Evolutionary conservation across 2,329 filamentous ascomycete genomes (phyloP).

Genomic region (Cercospora canescens): DNA sequence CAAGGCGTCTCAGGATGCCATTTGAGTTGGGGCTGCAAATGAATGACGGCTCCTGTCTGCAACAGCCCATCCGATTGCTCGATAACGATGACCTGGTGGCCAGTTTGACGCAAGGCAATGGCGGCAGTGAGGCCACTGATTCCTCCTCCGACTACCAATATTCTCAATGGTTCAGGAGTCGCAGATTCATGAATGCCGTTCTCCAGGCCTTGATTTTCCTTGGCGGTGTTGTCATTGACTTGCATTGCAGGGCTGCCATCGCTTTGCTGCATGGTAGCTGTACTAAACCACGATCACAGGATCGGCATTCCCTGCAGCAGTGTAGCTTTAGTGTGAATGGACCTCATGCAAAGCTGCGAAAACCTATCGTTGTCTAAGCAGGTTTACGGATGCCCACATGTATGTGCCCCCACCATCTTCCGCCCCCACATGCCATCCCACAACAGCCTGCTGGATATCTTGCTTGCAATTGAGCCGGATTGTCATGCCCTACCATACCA

Average conservation of each 20-base stretch:
- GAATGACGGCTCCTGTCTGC: constrained; percentile 63
- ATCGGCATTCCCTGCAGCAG: not conserved
- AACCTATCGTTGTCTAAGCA: not conserved
- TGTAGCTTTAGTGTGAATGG: not conserved
- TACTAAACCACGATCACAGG: not conserved
- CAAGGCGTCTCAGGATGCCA: constrained; percentile 50
- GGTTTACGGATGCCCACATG: not conserved
- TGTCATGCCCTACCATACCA: too few species aligned
- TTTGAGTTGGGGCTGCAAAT: constrained; percentile 63
- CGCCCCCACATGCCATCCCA: not conserved
- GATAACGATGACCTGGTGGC: constrained; percentile 53
- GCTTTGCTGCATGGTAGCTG: not conserved
- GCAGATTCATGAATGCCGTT: not conserved
- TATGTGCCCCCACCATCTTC: not conserved
- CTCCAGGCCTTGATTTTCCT: not conserved
- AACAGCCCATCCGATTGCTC: constrained; percentile 55
- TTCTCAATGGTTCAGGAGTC: constrained; percentile 23
- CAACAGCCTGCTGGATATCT: not conserved
- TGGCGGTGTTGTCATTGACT: not conserved
- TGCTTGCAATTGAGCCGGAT: too few species aligned
- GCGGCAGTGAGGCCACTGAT: constrained; percentile 57
- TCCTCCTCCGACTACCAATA: constrained; percentile 45
- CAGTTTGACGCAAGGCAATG: constrained; percentile 54
- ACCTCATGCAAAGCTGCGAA: not conserved
- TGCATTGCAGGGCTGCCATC: not conserved